These are phyloP conservation scores for Plectosphaerella sp. DNA, from an alignment of 2,329 filamentous ascomycete genomes.

Conservation along the genomic window DNA sequence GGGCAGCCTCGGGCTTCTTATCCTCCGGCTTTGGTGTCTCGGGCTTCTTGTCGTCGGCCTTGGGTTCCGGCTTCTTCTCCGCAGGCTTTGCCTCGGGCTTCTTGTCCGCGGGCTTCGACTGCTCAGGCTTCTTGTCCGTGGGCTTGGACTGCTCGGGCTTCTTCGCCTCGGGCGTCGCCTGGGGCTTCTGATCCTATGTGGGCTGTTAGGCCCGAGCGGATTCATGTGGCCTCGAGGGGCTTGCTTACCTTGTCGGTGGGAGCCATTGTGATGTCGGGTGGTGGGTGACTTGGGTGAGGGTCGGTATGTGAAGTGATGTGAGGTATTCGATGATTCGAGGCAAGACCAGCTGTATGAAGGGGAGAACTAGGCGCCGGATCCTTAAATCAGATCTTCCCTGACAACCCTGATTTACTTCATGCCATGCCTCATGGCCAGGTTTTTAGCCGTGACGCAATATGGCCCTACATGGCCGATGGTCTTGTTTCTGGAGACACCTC, in stretches of 20 bases:
- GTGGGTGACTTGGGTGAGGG: not conserved
- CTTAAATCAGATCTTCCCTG: slow-evolving; percentile 4
- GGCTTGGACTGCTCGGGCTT: not conserved
- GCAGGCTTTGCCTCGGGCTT: not conserved
- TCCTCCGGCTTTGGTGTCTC: not conserved
- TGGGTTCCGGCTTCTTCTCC: not conserved
- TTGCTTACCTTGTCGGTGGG: slow-evolving; percentile 10
- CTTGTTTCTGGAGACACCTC: not conserved
- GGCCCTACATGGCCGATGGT: not conserved
- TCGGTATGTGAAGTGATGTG: not conserved
- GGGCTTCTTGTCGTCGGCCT: slow-evolving; percentile 2
- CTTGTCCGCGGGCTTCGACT: slow-evolving; percentile 4
- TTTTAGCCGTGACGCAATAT: slow-evolving; percentile 3
- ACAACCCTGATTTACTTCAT: not conserved
- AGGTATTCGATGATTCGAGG: not conserved
- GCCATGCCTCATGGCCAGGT: not conserved
- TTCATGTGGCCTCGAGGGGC: no score
- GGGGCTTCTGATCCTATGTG: slow-evolving; percentile 3
- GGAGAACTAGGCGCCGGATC: not conserved
- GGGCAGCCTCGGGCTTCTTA: slow-evolving; percentile 7
- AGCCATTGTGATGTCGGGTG: slow-evolving; percentile 10
- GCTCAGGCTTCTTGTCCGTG: slow-evolving; percentile 4
- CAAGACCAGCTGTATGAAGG: not conserved
- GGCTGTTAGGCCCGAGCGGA: not conserved
- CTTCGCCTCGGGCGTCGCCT: not conserved